phyloP scores from a whole-genome alignment of 208 protist species.

The Perkinsela sp. region DNA sequence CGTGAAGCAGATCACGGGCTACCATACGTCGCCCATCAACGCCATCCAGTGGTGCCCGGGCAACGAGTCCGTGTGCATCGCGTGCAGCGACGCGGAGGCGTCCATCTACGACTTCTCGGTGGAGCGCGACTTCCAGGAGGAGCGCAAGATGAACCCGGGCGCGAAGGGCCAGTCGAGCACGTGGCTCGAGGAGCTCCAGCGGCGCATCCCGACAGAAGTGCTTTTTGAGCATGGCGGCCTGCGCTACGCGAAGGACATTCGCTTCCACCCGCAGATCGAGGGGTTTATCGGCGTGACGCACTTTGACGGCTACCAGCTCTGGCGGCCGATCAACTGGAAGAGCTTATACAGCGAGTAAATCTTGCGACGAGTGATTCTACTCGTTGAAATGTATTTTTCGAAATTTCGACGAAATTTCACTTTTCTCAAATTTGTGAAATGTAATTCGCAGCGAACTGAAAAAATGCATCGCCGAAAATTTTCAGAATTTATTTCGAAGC shows the following conservation, averaged over 20 bases:
- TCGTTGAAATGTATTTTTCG: no score
- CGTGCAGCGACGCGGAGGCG: slow-evolving; percentile 66
- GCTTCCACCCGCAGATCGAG: slow-evolving; percentile 87
- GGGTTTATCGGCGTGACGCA: slow-evolving; percentile 79
- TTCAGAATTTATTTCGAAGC: no score
- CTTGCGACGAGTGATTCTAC: no score
- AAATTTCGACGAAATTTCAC: no score
- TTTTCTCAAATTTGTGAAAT: no score
- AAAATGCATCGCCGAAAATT: no score
- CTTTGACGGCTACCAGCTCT: slow-evolving; percentile 79
- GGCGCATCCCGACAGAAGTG: slow-evolving; percentile 65
- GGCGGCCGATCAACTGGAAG: slow-evolving; percentile 76
- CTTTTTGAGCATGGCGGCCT: slow-evolving; percentile 91
- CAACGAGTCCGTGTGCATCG: slow-evolving; percentile 77
- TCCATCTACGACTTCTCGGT: slow-evolving; percentile 93
- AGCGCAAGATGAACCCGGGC: slow-evolving; percentile 25
- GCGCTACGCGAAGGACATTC: slow-evolving; percentile 80
- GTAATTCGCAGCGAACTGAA: no score
- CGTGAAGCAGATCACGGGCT: slow-evolving; percentile 63
- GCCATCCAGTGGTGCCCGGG: slow-evolving; percentile 82
- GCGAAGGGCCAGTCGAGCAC: slow-evolving; percentile 26
- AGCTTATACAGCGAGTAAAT: neutral
- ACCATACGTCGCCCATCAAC: slow-evolving; percentile 69
- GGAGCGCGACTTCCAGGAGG: slow-evolving; percentile 75
- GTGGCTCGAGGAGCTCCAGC: slow-evolving; percentile 17